Conservation (phyloP, 2,329 filamentous ascomycete species). For the Xylaria digitata region DNA sequence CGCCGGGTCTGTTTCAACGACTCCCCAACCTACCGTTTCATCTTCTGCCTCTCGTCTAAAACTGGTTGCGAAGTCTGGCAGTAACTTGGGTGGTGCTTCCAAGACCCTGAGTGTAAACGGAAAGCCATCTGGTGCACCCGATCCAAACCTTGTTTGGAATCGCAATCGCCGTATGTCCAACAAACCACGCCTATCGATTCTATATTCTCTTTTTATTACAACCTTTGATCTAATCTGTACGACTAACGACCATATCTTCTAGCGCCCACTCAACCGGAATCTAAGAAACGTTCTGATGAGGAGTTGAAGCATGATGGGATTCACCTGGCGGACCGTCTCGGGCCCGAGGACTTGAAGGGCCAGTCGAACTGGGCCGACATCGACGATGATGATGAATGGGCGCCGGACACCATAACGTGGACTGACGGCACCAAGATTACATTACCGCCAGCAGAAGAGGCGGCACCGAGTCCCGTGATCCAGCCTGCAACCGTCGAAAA, state of each 20-base stretch:
- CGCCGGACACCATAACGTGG: constrained; percentile 86
- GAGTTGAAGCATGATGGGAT: constrained; percentile 89
- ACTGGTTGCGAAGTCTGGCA: constrained; percentile 79
- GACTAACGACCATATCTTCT: constrained; percentile 24
- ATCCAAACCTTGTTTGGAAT: constrained; percentile 85
- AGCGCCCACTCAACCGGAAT: constrained; percentile 74
- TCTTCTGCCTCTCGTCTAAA: constrained; percentile 72
- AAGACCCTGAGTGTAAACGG: constrained; percentile 64
- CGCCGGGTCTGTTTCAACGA: constrained; percentile 57
- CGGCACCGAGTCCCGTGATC: constrained; percentile 44
- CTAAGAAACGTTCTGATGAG: constrained; percentile 87
- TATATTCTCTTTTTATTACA: background rate
- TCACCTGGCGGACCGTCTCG: constrained; percentile 82
- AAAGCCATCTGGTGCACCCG: constrained; percentile 71
- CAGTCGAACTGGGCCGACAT: constrained; percentile 91
- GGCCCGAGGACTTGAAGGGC: constrained; percentile 77
- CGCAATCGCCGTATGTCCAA: constrained; percentile 79
- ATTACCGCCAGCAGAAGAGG: constrained; percentile 71
- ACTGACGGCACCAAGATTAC: constrained; percentile 88
- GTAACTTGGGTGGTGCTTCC: constrained; percentile 65
- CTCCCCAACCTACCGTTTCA: constrained; percentile 59
- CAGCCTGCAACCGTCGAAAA: constrained; percentile 53
- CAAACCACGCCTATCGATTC: constrained; percentile 1
- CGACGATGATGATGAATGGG: constrained; percentile 90
- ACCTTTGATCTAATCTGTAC: background rate